Conservation (phyloP, 129 eudicot genomes). For the Artemisia annua region DNA sequence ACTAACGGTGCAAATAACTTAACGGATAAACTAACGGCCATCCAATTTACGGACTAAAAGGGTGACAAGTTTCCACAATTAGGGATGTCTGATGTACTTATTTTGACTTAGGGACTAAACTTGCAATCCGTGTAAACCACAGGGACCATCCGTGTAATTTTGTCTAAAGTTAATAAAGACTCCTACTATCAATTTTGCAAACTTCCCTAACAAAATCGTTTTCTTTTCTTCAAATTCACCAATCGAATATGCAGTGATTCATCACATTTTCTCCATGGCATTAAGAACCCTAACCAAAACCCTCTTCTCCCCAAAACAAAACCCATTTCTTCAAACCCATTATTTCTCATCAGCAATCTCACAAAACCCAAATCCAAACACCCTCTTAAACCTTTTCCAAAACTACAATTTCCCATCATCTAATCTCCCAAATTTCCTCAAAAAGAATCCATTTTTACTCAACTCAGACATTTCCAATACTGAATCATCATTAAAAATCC, state of each 20-base stretch:
- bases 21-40: no score
- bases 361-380: constrained; percentile 28
- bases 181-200: no score
- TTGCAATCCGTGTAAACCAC: no score
- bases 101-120: no score
- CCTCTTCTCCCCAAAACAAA: constrained; percentile 15
- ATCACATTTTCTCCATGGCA: constrained; percentile 35
- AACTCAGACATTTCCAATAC: constrained; percentile 37
- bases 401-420: constrained; percentile 66
- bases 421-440: constrained; percentile 38
- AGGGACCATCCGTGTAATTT: no score
- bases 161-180: no score
- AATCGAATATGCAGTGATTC: not conserved
- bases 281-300: constrained; percentile 31
- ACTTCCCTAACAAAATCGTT: no score
- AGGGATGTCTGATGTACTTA: no score
- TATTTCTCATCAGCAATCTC: constrained; percentile 27
- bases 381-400: constrained; percentile 43
- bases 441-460: constrained; percentile 49
- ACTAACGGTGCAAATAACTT: no score
- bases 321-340: constrained; percentile 15
- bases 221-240: no score
- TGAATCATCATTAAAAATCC: constrained; percentile 49
- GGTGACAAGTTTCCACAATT: no score
- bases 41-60: no score